Base-by-base conservation (phyloP, 2,329 filamentous ascomycete genomes). In the Pseudogymnoascus sp. region DNA sequence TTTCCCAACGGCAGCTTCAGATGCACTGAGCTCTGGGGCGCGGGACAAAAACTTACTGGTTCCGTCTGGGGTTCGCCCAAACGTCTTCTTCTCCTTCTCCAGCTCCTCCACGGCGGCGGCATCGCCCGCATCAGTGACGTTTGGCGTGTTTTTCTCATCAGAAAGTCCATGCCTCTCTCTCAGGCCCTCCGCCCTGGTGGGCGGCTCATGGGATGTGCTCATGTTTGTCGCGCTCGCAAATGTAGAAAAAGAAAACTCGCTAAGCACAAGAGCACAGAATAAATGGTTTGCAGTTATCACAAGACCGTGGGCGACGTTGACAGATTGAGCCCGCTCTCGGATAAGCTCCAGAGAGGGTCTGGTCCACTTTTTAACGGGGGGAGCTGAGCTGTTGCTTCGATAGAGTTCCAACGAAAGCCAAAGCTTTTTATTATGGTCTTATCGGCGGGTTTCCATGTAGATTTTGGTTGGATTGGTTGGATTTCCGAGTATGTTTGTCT, bases 11-110 rank as follows among this genome's bases (percentile, higher is more conserved):
- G 43, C 23, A 40, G 18, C 23, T 59, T 16, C 23, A 9, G 16
- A 23, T 14, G 43, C 5, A 42, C 28, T 62, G 18, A 60, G 31
- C 34, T 49, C 25, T 12, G 9, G 16, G 18, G 25, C 46, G 21
- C 25, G 49, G 28, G 31, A n/a, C 60, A 64, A 62, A 67, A 62
- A 81, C 90, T 77, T 83, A 97, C 93, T 87, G 77, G 85, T 96
- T 71, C 93, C 93, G 77, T 93, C 89, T 31, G 91, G 91, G 12
- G 93, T 97, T 68, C 93, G 87, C 63, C 93, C 93, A 80, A 90
- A 96, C 0, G 92, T 96, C 80, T 91, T 93, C 74, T 86, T 87
- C 66, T 82, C 77, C 66, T 82, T 81, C 65, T 72, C 70, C 7
- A 56, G 61, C 46, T 80, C 78, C 66, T 77, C 71, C 59, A 25